Evolutionary conservation across 805 yeast species (phyloP).

Genomic region (Wickerhamomyces canadensis): DNA sequence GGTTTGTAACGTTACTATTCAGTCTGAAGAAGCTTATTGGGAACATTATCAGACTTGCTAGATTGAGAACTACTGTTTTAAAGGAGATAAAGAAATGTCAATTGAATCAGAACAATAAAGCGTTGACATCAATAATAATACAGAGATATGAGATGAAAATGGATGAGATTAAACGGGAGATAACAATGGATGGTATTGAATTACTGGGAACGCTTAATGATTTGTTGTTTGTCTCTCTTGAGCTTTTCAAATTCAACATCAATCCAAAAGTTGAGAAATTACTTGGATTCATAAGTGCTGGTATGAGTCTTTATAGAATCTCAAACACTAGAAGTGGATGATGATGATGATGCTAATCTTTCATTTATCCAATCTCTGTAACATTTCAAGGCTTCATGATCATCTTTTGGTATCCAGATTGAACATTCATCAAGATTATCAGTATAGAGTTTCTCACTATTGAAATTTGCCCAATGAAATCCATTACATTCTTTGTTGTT

Average conservation of each 20-base stretch:
- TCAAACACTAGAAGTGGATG: not conserved
- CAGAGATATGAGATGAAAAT: constrained; percentile 10
- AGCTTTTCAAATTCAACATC: constrained; percentile 10
- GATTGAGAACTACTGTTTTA: constrained; percentile 3
- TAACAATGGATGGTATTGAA: constrained; percentile 5
- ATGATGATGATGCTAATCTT: constrained; percentile 2
- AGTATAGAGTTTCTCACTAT: constrained; percentile 28
- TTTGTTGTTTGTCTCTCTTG: constrained; percentile 14
- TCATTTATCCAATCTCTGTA: constrained; percentile 12
- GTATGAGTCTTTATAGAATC: constrained; percentile 16
- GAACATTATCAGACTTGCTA: constrained; percentile 3
- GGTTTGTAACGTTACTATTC: constrained; percentile 16
- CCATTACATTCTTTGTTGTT: constrained; percentile 41
- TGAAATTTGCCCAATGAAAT: constrained; percentile 46
- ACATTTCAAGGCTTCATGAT: constrained; percentile 22
- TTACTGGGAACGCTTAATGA: constrained; percentile 13
- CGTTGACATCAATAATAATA: constrained; percentile 5
- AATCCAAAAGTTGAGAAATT: constrained; percentile 10
- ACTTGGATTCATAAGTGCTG: constrained; percentile 10
- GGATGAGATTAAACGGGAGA: constrained; percentile 6
- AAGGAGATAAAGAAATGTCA: constrained; percentile 8
- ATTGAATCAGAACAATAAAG: not conserved
- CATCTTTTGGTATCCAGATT: constrained; percentile 42
- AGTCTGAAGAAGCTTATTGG: constrained; percentile 8
- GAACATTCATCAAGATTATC: constrained; percentile 30